Evolutionary conservation across 306 rosid genomes (phyloP).

Genomic region (Prinsepia uniflora): DNA sequence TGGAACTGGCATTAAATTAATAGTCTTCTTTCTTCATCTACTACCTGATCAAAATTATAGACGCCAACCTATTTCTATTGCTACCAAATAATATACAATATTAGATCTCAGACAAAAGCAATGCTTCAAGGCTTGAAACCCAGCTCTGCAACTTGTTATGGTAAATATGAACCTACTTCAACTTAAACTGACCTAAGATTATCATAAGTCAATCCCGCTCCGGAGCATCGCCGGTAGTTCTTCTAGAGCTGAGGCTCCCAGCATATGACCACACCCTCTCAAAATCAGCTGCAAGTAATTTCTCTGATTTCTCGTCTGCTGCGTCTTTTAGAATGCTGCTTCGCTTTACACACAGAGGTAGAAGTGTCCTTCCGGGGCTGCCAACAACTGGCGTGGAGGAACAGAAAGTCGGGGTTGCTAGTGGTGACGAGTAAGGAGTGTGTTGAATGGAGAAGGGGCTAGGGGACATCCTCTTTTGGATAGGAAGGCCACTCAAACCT

Average conservation of each 20-base stretch:
- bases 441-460: constrained; percentile 91
- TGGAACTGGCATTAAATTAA: neutral
- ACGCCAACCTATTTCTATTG: constrained; percentile 34
- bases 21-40: constrained; percentile 1
- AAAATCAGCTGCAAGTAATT: constrained; percentile 39
- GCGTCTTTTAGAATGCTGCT: constrained; percentile 37
- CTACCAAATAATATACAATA: constrained; percentile 44
- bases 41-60: constrained; percentile 29
- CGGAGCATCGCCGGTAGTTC: constrained; percentile 67
- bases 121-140: neutral
- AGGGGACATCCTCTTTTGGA: constrained; percentile 84
- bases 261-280: constrained; percentile 78
- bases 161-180: constrained; percentile 11
- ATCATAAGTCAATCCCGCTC: constrained; percentile 50
- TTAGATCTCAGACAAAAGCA: neutral
- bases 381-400: constrained; percentile 67
- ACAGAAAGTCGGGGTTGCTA: constrained; percentile 75
- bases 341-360: constrained; percentile 36
- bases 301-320: constrained; percentile 39
- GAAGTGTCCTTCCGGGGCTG: constrained; percentile 58
- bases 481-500: constrained; percentile 72
- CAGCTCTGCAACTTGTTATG: constrained; percentile 17
- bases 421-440: constrained; percentile 74
- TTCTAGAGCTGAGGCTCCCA: constrained; percentile 69
- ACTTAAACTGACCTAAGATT: constrained; percentile 11